A percentile compares a stretch with the other conserved stretches of the same genome.
Conservation (phyloP, 306 rosid species). For the Prunus campanulata region DNA sequence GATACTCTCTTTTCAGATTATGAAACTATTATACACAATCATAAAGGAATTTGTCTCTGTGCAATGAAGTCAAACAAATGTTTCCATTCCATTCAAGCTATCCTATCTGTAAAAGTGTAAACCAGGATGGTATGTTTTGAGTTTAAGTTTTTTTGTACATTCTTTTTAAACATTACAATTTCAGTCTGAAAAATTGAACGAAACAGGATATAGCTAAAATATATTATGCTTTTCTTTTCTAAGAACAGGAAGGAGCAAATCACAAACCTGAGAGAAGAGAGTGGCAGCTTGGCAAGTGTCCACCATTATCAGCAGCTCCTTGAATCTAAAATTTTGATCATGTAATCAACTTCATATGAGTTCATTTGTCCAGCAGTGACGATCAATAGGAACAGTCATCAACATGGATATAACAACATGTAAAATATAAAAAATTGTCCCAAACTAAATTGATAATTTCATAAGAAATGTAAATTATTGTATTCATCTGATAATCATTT, state of each 20-base stretch:
- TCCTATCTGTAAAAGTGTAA: background rate
- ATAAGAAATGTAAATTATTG: background rate
- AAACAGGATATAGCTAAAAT: background rate
- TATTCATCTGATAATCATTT: background rate
- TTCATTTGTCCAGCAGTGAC: slow-evolving; percentile 9
- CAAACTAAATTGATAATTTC: background rate
- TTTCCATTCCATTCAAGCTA: background rate
- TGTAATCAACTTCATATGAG: slow-evolving; percentile 21
- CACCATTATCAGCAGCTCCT: slow-evolving; percentile 98
- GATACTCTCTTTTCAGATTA: background rate
- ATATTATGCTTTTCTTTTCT: background rate
- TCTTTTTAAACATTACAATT: background rate
- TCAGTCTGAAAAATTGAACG: background rate
- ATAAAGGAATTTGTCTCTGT: background rate
- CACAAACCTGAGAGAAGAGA: slow-evolving; percentile 85
- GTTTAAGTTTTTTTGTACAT: background rate
- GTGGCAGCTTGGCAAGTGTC: slow-evolving; percentile 98
- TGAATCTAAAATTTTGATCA: slow-evolving; percentile 57
- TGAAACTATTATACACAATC: background rate
- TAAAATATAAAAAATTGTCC: background rate
- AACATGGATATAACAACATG: background rate
- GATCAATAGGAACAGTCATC: slow-evolving; percentile 1
- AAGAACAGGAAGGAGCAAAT: slow-evolving; percentile 1
- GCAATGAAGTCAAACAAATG: background rate
- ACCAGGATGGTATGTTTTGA: background rate